Conservation (phyloP, 192 early-diverging fungal genomes). For the Spinellus fusiger region DNA sequence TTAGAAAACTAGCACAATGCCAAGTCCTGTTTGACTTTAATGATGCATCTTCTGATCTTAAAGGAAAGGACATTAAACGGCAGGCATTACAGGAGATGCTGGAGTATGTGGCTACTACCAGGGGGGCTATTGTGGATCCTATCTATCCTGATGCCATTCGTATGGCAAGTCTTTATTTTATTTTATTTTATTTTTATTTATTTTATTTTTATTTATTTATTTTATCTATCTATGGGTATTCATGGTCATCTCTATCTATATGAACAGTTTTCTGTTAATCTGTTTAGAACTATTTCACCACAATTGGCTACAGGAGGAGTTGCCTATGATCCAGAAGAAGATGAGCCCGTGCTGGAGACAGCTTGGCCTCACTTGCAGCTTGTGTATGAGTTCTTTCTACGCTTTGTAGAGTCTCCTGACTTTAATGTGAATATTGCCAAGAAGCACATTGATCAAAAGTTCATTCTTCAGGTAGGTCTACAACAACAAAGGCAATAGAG, state of each 20-base stretch:
- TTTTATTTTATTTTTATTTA: neutral
- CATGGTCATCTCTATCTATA: no score
- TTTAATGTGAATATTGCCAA: slow-evolving; percentile 97
- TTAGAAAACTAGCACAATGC: slow-evolving; percentile 91
- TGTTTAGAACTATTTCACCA: slow-evolving; percentile 95
- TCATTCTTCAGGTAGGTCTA: slow-evolving; percentile 83
- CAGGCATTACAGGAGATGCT: slow-evolving; percentile 86
- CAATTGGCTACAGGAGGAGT: slow-evolving; percentile 93
- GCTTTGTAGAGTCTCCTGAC: slow-evolving; percentile 97
- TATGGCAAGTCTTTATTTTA: slow-evolving; percentile 65
- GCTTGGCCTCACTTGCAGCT: slow-evolving; percentile 98
- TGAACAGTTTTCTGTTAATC: slow-evolving; percentile 81
- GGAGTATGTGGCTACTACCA: slow-evolving; percentile 87
- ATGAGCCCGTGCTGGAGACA: slow-evolving; percentile 94
- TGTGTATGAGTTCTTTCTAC: slow-evolving; percentile 97
- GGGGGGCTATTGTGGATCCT: slow-evolving; percentile 82
- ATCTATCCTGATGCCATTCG: slow-evolving; percentile 89
- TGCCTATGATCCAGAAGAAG: slow-evolving; percentile 98
- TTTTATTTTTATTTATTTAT: slow-evolving; percentile 1
- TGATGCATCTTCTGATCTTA: slow-evolving; percentile 79
- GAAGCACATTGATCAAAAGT: slow-evolving; percentile 94
- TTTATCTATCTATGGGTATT: no score
- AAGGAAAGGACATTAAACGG: slow-evolving; percentile 95
- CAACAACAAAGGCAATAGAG: slow-evolving; percentile 5
- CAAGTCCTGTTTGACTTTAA: slow-evolving; percentile 93